phyloP scores from a whole-genome alignment of 257 asterid species.

The Fraxinus quadrangulata region DNA sequence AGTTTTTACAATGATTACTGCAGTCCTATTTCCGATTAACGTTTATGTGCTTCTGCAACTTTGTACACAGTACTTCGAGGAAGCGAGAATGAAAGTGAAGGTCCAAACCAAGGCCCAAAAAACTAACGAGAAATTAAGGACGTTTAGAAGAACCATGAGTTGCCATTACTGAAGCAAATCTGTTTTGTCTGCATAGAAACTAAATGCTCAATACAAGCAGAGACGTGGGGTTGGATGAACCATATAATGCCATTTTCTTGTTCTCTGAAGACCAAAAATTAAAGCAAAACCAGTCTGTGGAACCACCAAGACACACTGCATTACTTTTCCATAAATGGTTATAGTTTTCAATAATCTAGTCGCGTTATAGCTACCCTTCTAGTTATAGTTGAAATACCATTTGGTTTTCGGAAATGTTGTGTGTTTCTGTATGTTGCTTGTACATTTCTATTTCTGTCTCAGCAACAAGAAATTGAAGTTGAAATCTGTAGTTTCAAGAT shows the following conservation, averaged over 20 bases:
- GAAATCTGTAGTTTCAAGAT: too few relatives aligned
- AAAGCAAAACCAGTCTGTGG: background rate
- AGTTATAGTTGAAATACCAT: conserved; percentile 4
- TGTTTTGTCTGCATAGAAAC: conserved; percentile 10
- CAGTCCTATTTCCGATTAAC: background rate
- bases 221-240: background rate
- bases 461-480: too few relatives aligned
- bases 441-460: too few relatives aligned
- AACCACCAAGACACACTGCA: background rate
- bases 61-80: conserved; percentile 44
- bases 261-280: background rate
- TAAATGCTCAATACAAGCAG: background rate
- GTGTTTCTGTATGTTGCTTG: background rate
- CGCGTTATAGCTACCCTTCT: background rate
- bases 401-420: conserved; percentile 2
- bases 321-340: background rate
- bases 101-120: conserved; percentile 43
- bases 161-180: conserved; percentile 35
- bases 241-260: background rate
- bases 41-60: background rate
- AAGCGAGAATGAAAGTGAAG: conserved; percentile 35
- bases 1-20: background rate
- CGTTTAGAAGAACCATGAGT: conserved; percentile 54
- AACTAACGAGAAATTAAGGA: conserved; percentile 37
- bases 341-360: background rate